These are phyloP conservation scores for Persicaria maculosa DNA, from an alignment of 148 eudicot genomes.

Conservation along the genomic window DNA sequence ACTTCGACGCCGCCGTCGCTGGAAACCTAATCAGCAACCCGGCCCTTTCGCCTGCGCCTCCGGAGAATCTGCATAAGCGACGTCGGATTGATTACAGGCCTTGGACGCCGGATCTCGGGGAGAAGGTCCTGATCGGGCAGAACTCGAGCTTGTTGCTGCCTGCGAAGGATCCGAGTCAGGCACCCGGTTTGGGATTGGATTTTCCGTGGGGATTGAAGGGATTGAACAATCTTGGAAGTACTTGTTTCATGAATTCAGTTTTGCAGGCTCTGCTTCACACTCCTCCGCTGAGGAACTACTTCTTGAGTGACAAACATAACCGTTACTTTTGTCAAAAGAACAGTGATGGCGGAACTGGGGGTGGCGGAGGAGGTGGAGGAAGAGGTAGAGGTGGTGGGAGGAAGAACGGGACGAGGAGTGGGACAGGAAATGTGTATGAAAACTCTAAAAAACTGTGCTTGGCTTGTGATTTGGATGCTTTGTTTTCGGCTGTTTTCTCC, in stretches of 20 bases:
- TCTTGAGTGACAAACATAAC: slow-evolving; percentile 63
- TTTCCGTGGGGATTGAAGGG: slow-evolving; percentile 59
- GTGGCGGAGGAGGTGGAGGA: slow-evolving; percentile 7
- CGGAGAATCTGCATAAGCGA: slow-evolving; percentile 50
- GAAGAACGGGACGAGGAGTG: slow-evolving; percentile 17
- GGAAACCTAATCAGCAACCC: slow-evolving; percentile 18
- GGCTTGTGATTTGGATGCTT: slow-evolving; percentile 71
- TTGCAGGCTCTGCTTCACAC: slow-evolving; percentile 77
- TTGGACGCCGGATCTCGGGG: slow-evolving; percentile 49
- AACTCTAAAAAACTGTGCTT: slow-evolving; percentile 35
- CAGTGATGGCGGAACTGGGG: background rate
- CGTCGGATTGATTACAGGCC: slow-evolving; percentile 56
- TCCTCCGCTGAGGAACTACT: slow-evolving; percentile 71
- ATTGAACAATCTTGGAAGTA: slow-evolving; percentile 61
- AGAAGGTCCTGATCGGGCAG: slow-evolving; percentile 28
- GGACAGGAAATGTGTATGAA: slow-evolving; percentile 13
- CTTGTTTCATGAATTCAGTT: slow-evolving; percentile 80
- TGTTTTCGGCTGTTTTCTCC: slow-evolving; percentile 61
- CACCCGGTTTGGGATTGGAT: slow-evolving; percentile 21
- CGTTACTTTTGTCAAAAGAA: slow-evolving; percentile 43
- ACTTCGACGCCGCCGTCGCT: slow-evolving; percentile 49
- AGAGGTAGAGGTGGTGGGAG: background rate
- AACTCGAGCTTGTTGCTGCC: slow-evolving; percentile 29
- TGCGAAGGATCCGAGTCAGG: slow-evolving; percentile 11
- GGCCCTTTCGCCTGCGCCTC: slow-evolving; percentile 7